These are phyloP conservation scores for Amanita thiersii DNA, from an alignment of 768 basidiomycete species.

Conservation along the genomic window DNA sequence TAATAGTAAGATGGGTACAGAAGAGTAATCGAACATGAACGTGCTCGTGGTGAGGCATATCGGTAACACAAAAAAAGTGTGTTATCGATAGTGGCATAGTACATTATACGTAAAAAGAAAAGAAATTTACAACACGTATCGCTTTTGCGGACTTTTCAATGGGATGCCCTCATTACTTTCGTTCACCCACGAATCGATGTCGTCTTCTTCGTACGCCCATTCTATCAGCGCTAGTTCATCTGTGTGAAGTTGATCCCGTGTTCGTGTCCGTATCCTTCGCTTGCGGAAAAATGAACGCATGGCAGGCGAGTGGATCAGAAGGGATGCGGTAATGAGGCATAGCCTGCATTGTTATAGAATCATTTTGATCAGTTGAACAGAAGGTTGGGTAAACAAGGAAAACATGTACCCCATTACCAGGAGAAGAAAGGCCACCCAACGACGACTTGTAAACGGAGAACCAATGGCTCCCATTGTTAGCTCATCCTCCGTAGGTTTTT, in stretches of 20 bases:
- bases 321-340: too few species aligned
- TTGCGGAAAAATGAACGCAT: too few species aligned
- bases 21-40: neutral
- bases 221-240: neutral
- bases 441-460: neutral
- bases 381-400: neutral
- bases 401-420: neutral
- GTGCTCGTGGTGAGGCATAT: slow-evolving; percentile 1
- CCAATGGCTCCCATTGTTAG: neutral
- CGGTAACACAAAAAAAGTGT: neutral
- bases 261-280: too few species aligned
- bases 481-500: neutral
- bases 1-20: too few species aligned
- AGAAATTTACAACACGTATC: neutral
- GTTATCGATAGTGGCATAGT: neutral
- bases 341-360: too few species aligned
- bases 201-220: neutral
- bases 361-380: too few species aligned
- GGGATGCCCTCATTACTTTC: neutral
- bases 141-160: neutral
- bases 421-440: neutral
- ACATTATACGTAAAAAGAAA: neutral
- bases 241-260: neutral
- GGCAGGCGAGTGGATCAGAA: too few species aligned
- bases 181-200: neutral